Conservation (phyloP, 768 basidiomycete genomes). For the Pisolithus albus region DNA sequence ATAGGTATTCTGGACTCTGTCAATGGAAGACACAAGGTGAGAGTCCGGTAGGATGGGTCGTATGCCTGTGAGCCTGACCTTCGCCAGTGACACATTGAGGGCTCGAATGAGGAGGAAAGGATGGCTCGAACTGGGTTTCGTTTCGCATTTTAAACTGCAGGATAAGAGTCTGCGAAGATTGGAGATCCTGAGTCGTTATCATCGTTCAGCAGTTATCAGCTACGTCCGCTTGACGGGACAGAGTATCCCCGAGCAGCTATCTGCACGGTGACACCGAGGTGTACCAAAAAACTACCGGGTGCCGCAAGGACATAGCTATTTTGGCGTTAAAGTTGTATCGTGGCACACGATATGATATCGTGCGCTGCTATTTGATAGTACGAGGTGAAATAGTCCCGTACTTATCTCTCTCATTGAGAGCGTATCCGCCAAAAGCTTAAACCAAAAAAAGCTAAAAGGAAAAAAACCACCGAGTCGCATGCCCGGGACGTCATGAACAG, state of each 20-base stretch:
- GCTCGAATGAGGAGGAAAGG: constrained; percentile 13
- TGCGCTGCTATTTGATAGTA: constrained; percentile 17
- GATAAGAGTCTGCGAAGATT: constrained; percentile 11
- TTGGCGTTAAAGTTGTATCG: constrained; percentile 11
- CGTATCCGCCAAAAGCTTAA: constrained; percentile 26
- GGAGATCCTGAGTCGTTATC: constrained; percentile 15
- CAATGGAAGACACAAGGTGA: constrained; percentile 3
- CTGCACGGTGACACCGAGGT: constrained; percentile 17
- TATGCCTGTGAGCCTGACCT: constrained; percentile 38
- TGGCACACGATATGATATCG: constrained; percentile 10
- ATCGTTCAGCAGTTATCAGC: constrained; percentile 17
- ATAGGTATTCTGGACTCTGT: constrained; percentile 61
- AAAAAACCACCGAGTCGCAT: constrained; percentile 14
- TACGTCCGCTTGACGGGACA: constrained; percentile 16
- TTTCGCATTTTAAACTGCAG: constrained; percentile 21
- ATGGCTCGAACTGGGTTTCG: constrained; percentile 2
- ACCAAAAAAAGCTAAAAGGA: constrained; percentile 31
- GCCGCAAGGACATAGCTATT: constrained; percentile 27
- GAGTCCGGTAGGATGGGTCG: constrained; percentile 10
- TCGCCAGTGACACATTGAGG: constrained; percentile 63
- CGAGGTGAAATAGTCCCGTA: constrained; percentile 12
- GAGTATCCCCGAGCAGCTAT: constrained; percentile 17
- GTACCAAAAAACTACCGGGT: constrained; percentile 23
- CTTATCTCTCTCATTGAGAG: constrained; percentile 9
- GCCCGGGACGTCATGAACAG: constrained; percentile 14